These are phyloP conservation scores for Rutstroemia sp. DNA, from an alignment of 2,329 filamentous ascomycete species.

Conservation along the genomic window DNA sequence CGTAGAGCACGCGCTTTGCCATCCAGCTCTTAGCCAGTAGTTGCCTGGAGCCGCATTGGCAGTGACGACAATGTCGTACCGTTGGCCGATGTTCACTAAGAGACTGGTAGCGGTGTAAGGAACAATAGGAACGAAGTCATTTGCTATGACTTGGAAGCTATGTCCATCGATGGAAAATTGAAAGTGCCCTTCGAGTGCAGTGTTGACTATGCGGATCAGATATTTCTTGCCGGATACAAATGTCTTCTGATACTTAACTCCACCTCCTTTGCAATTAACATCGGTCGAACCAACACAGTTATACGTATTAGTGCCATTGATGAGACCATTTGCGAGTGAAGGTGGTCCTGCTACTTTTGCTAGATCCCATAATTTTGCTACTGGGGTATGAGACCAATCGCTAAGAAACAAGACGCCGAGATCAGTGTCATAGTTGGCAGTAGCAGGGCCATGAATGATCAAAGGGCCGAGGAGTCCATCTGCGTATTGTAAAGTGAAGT, in stretches of 20 bases:
- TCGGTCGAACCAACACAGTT: conserved; percentile 17
- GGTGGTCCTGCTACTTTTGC: not conserved
- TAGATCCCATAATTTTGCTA: conserved; percentile 31
- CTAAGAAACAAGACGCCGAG: conserved; percentile 8
- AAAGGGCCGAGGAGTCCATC: too few relatives aligned
- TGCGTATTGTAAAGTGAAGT: too few relatives aligned
- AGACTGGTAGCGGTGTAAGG: conserved; percentile 42
- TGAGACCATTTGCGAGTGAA: conserved; percentile 36
- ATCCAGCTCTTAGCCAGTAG: conserved; percentile 47
- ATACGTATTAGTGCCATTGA: conserved; percentile 36
- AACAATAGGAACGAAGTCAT: conserved; percentile 49
- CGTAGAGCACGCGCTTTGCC: conserved; percentile 47
- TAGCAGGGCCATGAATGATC: too few relatives aligned
- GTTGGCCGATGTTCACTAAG: conserved; percentile 43
- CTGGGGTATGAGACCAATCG: conserved; percentile 25
- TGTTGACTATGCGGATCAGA: conserved; percentile 40
- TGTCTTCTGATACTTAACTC: conserved; percentile 4
- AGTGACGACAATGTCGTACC: conserved; percentile 38
- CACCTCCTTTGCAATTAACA: conserved; percentile 6
- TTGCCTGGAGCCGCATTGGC: conserved; percentile 48
- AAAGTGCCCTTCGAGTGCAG: conserved; percentile 34
- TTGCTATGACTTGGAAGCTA: conserved; percentile 46
- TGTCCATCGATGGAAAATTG: conserved; percentile 46
- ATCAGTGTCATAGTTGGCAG: not conserved
- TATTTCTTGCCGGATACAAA: conserved; percentile 29